Evolutionary conservation across 1,139 yeast genomes (phyloP).

Genomic region (Saccharomyces hybrid): DNA sequence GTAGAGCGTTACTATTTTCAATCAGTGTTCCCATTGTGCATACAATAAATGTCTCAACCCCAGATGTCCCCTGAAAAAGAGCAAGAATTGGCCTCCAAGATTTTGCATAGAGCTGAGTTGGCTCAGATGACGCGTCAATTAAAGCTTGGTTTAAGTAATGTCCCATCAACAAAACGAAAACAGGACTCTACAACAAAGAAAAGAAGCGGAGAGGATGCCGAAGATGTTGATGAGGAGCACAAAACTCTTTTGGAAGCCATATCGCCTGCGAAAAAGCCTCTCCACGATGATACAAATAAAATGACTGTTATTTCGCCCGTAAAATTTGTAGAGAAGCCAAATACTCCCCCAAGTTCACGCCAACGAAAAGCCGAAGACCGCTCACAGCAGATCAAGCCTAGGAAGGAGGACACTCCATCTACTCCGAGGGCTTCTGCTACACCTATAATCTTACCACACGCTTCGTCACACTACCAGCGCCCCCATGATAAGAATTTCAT

Average conservation of each 20-base stretch:
- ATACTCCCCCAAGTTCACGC: slow-evolving; percentile 5
- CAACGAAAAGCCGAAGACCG: slow-evolving; percentile 5
- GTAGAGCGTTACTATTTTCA: neutral
- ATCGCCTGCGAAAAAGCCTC: slow-evolving; percentile 8
- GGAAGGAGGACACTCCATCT: slow-evolving; percentile 1
- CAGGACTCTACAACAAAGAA: slow-evolving; percentile 4
- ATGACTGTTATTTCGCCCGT: neutral
- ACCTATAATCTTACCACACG: neutral
- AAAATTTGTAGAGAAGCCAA: slow-evolving; percentile 1
- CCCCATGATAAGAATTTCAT: slow-evolving; percentile 2
- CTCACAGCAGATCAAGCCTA: neutral
- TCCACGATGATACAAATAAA: slow-evolving; percentile 4
- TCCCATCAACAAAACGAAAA: slow-evolving; percentile 15
- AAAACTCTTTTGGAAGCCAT: slow-evolving; percentile 9
- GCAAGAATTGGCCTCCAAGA: slow-evolving; percentile 27
- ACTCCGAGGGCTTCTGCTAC: slow-evolving; percentile 2
- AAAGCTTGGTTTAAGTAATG: slow-evolving; percentile 27
- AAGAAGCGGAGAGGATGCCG: neutral
- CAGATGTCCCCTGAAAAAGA: slow-evolving; percentile 23
- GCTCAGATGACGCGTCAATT: slow-evolving; percentile 32
- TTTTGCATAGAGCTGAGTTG: slow-evolving; percentile 30
- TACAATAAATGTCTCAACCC: neutral
- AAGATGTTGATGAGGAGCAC: slow-evolving; percentile 8
- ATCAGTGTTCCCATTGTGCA: neutral
- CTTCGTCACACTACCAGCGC: neutral